phyloP scores from a whole-genome alignment of 441 rosid genomes.

The Mallotus repandus region DNA sequence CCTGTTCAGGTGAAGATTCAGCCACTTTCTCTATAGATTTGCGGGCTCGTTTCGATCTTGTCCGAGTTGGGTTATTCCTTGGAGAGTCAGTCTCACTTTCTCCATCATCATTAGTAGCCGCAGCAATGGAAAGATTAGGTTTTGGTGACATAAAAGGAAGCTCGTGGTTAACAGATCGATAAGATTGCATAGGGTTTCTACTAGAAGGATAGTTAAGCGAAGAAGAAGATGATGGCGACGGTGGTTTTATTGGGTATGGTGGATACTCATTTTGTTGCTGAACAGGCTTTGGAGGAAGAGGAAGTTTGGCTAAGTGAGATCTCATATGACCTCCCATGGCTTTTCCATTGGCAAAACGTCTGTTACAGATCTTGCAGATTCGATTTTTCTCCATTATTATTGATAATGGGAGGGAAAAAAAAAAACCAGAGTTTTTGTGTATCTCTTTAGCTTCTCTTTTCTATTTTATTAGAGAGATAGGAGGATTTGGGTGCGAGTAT shows the following conservation, averaged over 20 bases:
- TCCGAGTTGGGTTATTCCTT: slow-evolving; percentile 17
- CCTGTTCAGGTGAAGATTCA: slow-evolving; percentile 25
- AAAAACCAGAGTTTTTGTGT: neutral
- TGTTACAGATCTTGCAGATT: slow-evolving; percentile 58
- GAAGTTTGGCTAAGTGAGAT: slow-evolving; percentile 53
- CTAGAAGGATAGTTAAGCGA: slow-evolving; percentile 10
- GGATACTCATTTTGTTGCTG: neutral
- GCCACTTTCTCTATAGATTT: slow-evolving; percentile 2
- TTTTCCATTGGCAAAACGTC: slow-evolving; percentile 55
- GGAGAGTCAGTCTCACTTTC: slow-evolving; percentile 36
- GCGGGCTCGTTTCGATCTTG: slow-evolving; percentile 36
- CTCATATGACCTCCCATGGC: slow-evolving; percentile 80
- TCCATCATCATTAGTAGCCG: neutral
- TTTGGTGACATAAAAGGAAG: slow-evolving; percentile 2
- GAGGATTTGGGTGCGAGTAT: slow-evolving; percentile 1
- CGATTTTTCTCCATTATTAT: slow-evolving; percentile 34
- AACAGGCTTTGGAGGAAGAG: slow-evolving; percentile 34
- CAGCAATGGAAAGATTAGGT: slow-evolving; percentile 6
- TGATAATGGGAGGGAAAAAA: neutral
- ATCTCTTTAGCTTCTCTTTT: neutral
- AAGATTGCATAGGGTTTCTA: slow-evolving; percentile 9
- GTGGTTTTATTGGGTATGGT: neutral
- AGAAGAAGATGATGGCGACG: slow-evolving; percentile 25
- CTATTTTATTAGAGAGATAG: slow-evolving; percentile 7
- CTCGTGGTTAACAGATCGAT: slow-evolving; percentile 21